Evolutionary conservation across 179 eudicot species (phyloP).

Genomic region (Vitellaria paradoxa): DNA sequence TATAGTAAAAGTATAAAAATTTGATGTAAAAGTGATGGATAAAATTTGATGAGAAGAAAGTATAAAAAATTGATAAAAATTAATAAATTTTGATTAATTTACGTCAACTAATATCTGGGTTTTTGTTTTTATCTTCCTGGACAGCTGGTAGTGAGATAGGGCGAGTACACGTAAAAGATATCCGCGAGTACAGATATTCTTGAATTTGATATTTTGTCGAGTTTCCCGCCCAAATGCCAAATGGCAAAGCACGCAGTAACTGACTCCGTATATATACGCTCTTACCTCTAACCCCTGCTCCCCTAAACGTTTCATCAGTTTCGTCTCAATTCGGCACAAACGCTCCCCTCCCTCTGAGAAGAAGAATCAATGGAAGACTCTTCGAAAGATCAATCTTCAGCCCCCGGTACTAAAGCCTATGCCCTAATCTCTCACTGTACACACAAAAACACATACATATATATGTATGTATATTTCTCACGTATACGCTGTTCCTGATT

Average conservation of each 20-base stretch:
- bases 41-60: too few species aligned
- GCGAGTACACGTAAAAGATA: too few species aligned
- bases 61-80: too few species aligned
- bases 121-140: too few species aligned
- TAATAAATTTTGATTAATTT: too few species aligned
- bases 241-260: neutral
- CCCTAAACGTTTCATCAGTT: too few species aligned
- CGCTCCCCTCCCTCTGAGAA: neutral
- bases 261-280: neutral
- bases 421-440: neutral
- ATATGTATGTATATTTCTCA: neutral
- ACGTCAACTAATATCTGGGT: too few species aligned
- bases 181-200: neutral
- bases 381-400: slow-evolving; percentile 24
- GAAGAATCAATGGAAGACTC: slow-evolving; percentile 23
- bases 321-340: too few species aligned
- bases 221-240: slow-evolving; percentile 26
- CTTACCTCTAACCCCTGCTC: neutral
- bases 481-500: neutral
- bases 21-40: too few species aligned
- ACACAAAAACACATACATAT: neutral
- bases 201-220: neutral
- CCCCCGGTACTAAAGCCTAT: slow-evolving; percentile 18
- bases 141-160: too few species aligned
- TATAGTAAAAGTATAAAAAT: too few species aligned